A percentile compares a stretch with the other conserved stretches of the same genome.
Evolutionary conservation across 2,329 filamentous ascomycete species (phyloP).

Genomic region (Fusarium gaditjirri): DNA sequence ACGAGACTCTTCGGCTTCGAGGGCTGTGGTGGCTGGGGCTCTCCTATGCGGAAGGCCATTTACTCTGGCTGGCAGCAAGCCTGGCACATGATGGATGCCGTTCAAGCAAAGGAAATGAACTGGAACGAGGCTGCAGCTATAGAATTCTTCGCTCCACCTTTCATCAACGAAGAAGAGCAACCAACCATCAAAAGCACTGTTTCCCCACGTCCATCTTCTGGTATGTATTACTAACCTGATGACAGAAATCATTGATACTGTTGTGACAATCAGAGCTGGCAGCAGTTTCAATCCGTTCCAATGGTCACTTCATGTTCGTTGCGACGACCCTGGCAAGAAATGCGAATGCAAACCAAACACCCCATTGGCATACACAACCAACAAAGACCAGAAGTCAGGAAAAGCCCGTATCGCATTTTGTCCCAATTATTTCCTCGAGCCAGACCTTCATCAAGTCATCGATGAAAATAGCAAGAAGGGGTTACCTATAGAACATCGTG

Average conservation of each 20-base stretch:
- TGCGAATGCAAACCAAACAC: no score
- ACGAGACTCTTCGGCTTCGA: not conserved
- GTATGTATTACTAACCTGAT: not conserved
- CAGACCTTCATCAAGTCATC: not conserved
- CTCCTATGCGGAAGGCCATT: not conserved
- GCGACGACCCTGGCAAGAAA: not conserved
- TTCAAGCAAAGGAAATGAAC: not conserved
- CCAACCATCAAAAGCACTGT: not conserved
- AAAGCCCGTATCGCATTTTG: not conserved
- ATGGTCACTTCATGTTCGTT: not conserved
- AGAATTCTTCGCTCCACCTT: not conserved
- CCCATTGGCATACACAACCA: not conserved
- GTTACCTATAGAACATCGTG: not conserved
- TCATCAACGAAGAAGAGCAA: not conserved
- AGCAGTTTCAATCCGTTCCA: not conserved
- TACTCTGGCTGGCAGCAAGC: not conserved
- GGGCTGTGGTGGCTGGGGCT: not conserved
- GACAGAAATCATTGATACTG: not conserved
- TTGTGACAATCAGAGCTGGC: not conserved
- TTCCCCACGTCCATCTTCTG: no score
- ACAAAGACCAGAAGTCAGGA: not conserved
- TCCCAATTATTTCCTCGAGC: not conserved
- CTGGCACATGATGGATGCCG: not conserved
- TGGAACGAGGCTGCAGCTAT: not conserved
- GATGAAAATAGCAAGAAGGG: not conserved